Base-by-base conservation (phyloP, 1,284 basidiomycete species). In the Marasmius oreades region DNA sequence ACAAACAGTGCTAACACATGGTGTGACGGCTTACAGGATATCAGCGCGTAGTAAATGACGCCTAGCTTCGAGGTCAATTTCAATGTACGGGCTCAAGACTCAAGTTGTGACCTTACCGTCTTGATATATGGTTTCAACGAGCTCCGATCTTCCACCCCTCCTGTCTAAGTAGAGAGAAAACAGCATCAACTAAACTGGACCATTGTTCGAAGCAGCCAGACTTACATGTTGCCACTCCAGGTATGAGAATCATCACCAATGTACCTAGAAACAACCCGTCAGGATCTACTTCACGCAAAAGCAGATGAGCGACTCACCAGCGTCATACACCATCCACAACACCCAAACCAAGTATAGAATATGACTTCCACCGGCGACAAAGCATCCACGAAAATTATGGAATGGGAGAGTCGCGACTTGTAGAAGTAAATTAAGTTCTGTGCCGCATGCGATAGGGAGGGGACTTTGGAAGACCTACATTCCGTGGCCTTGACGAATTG, bases 291-390 rank as follows among this genome's bases (percentile, higher is more conserved):
- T 28, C 28, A 31, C n/a, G 12, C 5, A 18, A 20, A 18, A 5
- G n/a, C n/a, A 16, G 20, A 2, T n/a, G 31, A 18, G 8, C 14
- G 14, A 20, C 47, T 50, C 14, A 50, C 47, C 47, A 5, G 26
- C 28, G 4, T 50, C 47, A 18, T 33, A 33, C 5, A 33, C 18
- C 26, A 50, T 50, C 47, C 31, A 1, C 5, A 50, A 33, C 24
- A 50, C 47, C 47, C 47, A 50, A 26, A 24, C 31, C 20, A 50
- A 18, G 28, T 50, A 50, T 28, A 50, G 26, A 16, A 50, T 50
- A 33, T 50, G 1, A 14, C 47, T 50, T 50, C 47, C 47, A 33
- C 47, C 47, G 28, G 14, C 5, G 26, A 50, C 14, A 14, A 50
- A 50, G 28, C 47, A 50, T 7, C 47, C 47, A 31, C 47, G 47